Conservation (phyloP, 2,329 filamentous ascomycete species). For the Colletotrichum sp. region DNA sequence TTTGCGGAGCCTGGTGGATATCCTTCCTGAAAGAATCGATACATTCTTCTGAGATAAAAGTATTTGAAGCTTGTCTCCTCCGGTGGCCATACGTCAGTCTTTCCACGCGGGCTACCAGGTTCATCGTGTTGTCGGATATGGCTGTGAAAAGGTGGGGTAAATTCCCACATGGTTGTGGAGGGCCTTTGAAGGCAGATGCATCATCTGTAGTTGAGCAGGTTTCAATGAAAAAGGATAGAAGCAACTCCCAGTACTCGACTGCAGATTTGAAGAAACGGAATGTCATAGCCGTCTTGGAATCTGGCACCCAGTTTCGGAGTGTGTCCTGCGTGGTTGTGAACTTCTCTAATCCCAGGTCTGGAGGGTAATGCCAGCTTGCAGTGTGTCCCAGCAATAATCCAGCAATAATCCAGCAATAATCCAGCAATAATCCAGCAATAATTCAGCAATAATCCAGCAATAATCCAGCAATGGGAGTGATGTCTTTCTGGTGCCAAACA, state of each 20-base stretch:
- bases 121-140: not conserved
- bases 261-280: not conserved
- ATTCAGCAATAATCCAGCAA: no score
- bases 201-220: not conserved
- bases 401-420: not conserved
- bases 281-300: not conserved
- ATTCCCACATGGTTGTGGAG: not conserved
- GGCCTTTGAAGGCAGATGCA: not conserved
- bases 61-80: fast-evolving
- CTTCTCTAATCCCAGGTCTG: not conserved
- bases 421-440: not conserved
- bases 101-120: not conserved
- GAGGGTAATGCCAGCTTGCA: not conserved
- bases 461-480: not conserved
- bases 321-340: not conserved
- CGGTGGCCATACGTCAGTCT: not conserved
- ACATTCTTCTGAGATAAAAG: not conserved
- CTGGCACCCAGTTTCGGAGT: not conserved
- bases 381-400: not conserved
- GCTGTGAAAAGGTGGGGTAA: not conserved
- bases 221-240: not conserved
- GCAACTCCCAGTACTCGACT: not conserved
- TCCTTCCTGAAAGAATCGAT: not conserved
- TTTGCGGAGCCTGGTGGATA: not conserved
- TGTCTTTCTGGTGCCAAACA: not conserved